These are phyloP conservation scores for Syncephalastrum racemosum DNA, from an alignment of 371 early-diverging fungal species.

Conservation along the genomic window DNA sequence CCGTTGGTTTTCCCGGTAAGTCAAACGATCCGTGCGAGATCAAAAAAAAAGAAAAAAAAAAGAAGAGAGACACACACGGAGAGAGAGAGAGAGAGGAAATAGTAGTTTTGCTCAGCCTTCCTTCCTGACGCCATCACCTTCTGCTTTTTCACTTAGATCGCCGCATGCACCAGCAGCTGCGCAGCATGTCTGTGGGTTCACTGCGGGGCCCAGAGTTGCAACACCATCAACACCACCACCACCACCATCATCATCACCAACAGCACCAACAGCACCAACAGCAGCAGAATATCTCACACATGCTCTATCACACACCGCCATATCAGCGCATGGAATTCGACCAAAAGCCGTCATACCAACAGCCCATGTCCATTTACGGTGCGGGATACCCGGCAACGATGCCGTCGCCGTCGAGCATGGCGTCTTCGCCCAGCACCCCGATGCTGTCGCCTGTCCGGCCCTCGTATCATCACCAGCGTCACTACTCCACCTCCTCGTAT, in stretches of 20 bases:
- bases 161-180: slow-evolving; percentile 22
- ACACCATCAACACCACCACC: slow-evolving; percentile 11
- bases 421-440: slow-evolving; percentile 41
- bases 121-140: neutral
- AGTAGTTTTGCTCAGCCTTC: neutral
- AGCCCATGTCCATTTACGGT: slow-evolving; percentile 11
- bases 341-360: slow-evolving; percentile 9
- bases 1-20: slow-evolving; percentile 22
- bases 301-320: neutral
- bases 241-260: neutral
- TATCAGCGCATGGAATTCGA: slow-evolving; percentile 28
- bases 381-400: slow-evolving; percentile 28
- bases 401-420: slow-evolving; percentile 37
- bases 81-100: neutral
- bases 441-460: slow-evolving; percentile 41
- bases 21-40: slow-evolving; percentile 13
- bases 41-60: neutral
- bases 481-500: slow-evolving; percentile 20
- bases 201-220: slow-evolving; percentile 18
- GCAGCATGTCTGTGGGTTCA: slow-evolving; percentile 49
- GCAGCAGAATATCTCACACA: too few species aligned
- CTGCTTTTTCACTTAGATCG: slow-evolving; percentile 8
- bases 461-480: slow-evolving; percentile 26
- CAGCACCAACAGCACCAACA: slow-evolving; percentile 11
- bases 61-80: neutral